Percentiles rank a stretch among this genome's conserved stretches.
Evolutionary conservation across 495 filamentous ascomycete species (phyloP).

Genomic region (Lasiosphaeria ovina): DNA sequence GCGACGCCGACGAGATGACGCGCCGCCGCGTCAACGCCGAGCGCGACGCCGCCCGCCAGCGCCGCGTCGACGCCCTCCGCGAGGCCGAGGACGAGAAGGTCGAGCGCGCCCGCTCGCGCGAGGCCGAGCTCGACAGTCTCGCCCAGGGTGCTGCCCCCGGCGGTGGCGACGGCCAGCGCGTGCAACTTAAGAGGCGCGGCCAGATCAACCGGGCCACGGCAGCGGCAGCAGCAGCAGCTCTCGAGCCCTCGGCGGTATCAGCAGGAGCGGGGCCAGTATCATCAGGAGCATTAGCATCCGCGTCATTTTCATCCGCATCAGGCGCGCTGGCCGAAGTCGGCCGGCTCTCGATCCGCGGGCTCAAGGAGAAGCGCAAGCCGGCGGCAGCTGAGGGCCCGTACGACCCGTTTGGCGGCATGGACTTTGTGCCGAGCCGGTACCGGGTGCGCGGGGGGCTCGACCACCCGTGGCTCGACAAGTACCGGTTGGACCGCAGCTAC

Average conservation of each 20-base stretch:
- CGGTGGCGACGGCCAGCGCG: slow-evolving; percentile 36
- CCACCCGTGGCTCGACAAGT: slow-evolving; percentile 54
- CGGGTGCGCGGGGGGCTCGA: slow-evolving; percentile 59
- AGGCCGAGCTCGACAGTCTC: slow-evolving; percentile 52
- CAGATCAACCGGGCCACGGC: slow-evolving; percentile 34
- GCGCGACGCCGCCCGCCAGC: slow-evolving; percentile 55
- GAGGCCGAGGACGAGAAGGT: slow-evolving; percentile 56
- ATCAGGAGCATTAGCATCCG: not conserved
- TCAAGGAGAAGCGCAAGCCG: slow-evolving; percentile 58
- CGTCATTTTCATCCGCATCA: not conserved
- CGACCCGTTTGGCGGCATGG: slow-evolving; percentile 81
- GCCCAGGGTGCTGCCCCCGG: slow-evolving; percentile 47
- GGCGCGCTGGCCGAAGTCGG: slow-evolving; percentile 31
- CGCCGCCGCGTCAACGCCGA: slow-evolving; percentile 39
- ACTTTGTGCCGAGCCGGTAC: slow-evolving; percentile 67
- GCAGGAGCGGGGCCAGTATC: slow-evolving; percentile 15
- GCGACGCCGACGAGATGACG: slow-evolving; percentile 53
- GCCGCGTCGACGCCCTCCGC: slow-evolving; percentile 57
- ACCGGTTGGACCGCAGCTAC: slow-evolving; percentile 33
- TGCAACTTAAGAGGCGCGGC: slow-evolving; percentile 68
- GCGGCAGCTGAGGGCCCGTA: slow-evolving; percentile 58
- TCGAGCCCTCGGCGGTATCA: not conserved
- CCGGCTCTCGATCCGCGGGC: slow-evolving; percentile 66
- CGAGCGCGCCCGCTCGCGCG: slow-evolving; percentile 46
- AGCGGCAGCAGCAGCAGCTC: slow-evolving; percentile 21